phyloP scores from a whole-genome alignment of 1,284 basidiomycete species.

The Trametes pubescens region DNA sequence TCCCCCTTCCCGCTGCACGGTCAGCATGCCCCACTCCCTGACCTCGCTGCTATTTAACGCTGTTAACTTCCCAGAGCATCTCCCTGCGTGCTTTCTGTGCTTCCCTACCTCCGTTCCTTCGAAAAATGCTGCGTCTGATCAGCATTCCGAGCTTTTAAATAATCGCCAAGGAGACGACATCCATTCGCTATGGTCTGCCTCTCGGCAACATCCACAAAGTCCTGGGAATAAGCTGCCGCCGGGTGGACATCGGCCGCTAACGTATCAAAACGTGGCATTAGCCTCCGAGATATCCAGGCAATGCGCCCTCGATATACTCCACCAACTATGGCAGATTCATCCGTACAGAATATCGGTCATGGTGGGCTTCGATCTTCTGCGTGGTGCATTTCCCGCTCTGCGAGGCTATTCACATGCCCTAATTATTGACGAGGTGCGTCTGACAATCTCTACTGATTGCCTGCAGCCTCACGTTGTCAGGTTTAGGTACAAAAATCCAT shows the following conservation, averaged over 20 bases:
- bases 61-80: slow-evolving; percentile 7
- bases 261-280: slow-evolving; percentile 58
- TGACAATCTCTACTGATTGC: too few species aligned
- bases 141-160: slow-evolving; percentile 22
- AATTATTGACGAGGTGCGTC: slow-evolving; percentile 77
- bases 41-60: slow-evolving; percentile 22
- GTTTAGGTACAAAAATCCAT: slow-evolving; percentile 71
- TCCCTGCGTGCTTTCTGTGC: slow-evolving; percentile 8
- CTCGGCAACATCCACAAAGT: slow-evolving; percentile 55
- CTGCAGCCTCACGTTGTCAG: neutral
- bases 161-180: slow-evolving; percentile 31
- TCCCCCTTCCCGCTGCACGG: slow-evolving; percentile 16
- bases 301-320: slow-evolving; percentile 64
- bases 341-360: slow-evolving; percentile 71
- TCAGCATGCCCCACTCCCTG: slow-evolving; percentile 24
- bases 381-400: slow-evolving; percentile 79
- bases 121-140: slow-evolving; percentile 10
- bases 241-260: slow-evolving; percentile 71
- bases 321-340: slow-evolving; percentile 68
- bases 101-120: slow-evolving; percentile 11
- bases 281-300: slow-evolving; percentile 62
- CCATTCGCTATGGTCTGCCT: slow-evolving; percentile 71
- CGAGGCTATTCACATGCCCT: slow-evolving; percentile 84
- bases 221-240: slow-evolving; percentile 58
- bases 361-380: slow-evolving; percentile 69